Percentiles rank a stretch among this genome's conserved stretches.
Evolutionary conservation across 768 basidiomycete genomes (phyloP).

Genomic region (Inosperma sp.): DNA sequence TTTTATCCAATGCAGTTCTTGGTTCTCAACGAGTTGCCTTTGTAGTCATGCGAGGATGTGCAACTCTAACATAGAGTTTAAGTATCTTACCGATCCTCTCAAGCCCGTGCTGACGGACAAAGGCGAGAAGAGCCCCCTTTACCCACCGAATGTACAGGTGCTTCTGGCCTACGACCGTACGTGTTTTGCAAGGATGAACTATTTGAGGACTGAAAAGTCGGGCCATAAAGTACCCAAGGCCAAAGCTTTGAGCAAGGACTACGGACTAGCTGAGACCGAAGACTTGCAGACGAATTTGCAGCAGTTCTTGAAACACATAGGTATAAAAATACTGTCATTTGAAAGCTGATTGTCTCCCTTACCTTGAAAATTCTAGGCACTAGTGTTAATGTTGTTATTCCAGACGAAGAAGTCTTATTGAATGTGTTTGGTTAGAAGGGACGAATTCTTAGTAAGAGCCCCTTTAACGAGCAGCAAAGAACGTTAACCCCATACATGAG

Average conservation of each 20-base stretch:
- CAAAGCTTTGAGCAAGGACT: constrained; percentile 44
- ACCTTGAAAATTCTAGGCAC: constrained; percentile 14
- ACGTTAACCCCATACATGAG: no score
- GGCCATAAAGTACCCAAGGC: constrained; percentile 35
- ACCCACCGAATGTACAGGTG: constrained; percentile 46
- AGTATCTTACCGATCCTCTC: constrained; percentile 42
- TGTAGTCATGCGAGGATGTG: constrained; percentile 45
- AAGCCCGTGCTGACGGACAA: constrained; percentile 43
- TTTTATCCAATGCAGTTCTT: background rate
- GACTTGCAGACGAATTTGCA: constrained; percentile 44
- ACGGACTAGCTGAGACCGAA: constrained; percentile 42
- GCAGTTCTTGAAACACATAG: constrained; percentile 54
- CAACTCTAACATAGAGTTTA: constrained; percentile 41
- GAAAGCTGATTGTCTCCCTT: background rate
- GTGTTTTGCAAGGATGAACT: constrained; percentile 15
- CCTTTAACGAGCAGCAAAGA: no score
- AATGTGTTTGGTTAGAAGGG: no score
- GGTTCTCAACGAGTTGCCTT: background rate
- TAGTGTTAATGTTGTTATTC: constrained; percentile 16
- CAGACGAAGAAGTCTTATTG: no score
- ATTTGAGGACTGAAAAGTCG: background rate
- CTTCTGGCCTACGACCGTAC: constrained; percentile 52
- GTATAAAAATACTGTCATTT: constrained; percentile 25
- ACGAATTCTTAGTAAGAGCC: no score
- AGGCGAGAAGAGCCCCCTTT: constrained; percentile 44